Evolutionary conservation across 2,329 filamentous ascomycete genomes (phyloP), one percentile per base, ranked within the genome.

Genomic region (Fusarium sp.): DNA sequence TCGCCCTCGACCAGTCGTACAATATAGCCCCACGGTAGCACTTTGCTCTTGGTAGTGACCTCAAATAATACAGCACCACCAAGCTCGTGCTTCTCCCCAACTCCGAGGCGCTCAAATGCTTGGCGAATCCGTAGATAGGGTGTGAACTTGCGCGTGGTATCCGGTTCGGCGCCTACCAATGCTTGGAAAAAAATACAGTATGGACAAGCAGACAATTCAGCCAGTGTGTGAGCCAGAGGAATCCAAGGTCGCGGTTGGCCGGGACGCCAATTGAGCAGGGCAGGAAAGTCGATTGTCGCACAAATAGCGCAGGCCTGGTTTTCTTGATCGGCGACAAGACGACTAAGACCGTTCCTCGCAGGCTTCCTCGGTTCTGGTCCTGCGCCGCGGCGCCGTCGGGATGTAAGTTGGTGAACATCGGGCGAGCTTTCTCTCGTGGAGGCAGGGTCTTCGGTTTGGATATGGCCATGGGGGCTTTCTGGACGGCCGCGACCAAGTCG

Each of bases 101-200:
- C 74, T 41, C 79, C 79, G 16, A 81, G 71, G 16, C 78, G 75
- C 73, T 81, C 80, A 62, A 81, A 81, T 4, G 79, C 80, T 48
- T 77, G 74, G 23, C 80, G 75, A 45, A 81, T 80, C 58, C 80
- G 78, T 57, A 81, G 59, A 58, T 81, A 81, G 2, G 80, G 80
- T 11, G 79, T 79, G 48, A 80, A 81, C 51, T 78, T 81, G 66
- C 75, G 75, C 10, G 73, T 75, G 60, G 62, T 62, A 20, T 79
- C 75, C 16, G 73, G 70, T 20, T 65, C 70, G 11, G 72, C 70
- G 18, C 76, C 77, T 21, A 81, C 74, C 67, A 81, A 66, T 50
- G 78, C 76, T 47, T 78, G 75, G 60, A 81, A 80, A 68, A 81
- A 81, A 58, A 76, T 74, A 66, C 80, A 81, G 67, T 79, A 81